Evolutionary conservation across 169 alveolate genomes (phyloP).

Genomic region (Ichthyophthirius multifiliis): DNA sequence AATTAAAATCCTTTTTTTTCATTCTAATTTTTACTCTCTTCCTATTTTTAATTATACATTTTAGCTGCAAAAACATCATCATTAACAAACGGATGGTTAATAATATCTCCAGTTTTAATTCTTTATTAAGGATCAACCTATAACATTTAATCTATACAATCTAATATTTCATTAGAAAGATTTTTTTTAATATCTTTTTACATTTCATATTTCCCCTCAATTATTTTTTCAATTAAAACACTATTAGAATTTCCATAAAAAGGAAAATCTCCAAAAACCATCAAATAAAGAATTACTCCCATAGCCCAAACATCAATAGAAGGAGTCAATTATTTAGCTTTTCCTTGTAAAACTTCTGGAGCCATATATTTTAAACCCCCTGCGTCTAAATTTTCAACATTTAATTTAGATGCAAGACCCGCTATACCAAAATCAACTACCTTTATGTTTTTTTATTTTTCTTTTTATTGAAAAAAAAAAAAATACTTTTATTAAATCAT

Average conservation of each 20-base stretch:
- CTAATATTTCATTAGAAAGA: not conserved
- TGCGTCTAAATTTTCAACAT: slow-evolving; percentile 40
- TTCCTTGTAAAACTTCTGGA: slow-evolving; percentile 51
- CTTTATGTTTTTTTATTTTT: too few relatives aligned
- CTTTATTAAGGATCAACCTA: not conserved
- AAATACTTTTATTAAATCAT: not conserved
- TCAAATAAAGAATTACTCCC: slow-evolving; percentile 44
- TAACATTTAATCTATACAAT: not conserved
- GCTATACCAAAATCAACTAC: slow-evolving; percentile 48
- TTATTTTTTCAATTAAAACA: slow-evolving; percentile 30
- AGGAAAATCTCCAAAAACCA: slow-evolving; percentile 45
- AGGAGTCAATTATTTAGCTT: slow-evolving; percentile 28
- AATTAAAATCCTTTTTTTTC: too few relatives aligned
- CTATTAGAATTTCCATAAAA: slow-evolving; percentile 30
- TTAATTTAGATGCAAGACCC: slow-evolving; percentile 24
- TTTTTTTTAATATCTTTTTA: not conserved
- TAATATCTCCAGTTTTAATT: not conserved
- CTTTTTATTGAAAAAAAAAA: too few relatives aligned
- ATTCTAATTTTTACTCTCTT: too few relatives aligned
- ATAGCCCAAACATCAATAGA: slow-evolving; percentile 56
- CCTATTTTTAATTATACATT: too few relatives aligned
- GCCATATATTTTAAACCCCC: slow-evolving; percentile 48
- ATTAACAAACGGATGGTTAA: slow-evolving; percentile 3
- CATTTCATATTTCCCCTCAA: slow-evolving; percentile 17
- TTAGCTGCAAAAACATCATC: too few relatives aligned